These are phyloP conservation scores for Purshia tridentata DNA, from an alignment of 306 rosid genomes.

Conservation along the genomic window DNA sequence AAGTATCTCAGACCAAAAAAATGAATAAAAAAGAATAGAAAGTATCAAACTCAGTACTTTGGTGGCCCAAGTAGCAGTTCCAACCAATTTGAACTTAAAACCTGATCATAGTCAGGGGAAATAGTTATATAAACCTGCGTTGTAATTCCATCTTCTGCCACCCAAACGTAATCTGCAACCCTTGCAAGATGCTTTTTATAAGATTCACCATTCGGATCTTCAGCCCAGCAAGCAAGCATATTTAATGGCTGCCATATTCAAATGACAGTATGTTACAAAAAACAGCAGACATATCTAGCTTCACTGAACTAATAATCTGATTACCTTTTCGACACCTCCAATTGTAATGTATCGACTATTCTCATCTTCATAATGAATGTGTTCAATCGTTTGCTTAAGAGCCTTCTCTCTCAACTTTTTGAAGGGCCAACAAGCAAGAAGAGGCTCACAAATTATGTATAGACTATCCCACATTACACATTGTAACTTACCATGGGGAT, in stretches of 20 bases:
- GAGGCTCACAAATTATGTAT: constrained; percentile 26
- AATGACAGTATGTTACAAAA: too few relatives aligned
- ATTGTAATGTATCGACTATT: constrained; percentile 30
- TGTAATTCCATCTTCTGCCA: constrained; percentile 44
- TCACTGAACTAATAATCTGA: background rate
- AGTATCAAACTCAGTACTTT: background rate
- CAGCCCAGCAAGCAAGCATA: constrained; percentile 35
- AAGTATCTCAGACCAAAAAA: too few relatives aligned
- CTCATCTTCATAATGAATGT: constrained; percentile 38
- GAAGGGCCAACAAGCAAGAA: constrained; percentile 28
- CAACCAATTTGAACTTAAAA: background rate
- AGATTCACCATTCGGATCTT: constrained; percentile 32
- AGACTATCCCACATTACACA: constrained; percentile 31
- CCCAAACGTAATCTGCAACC: constrained; percentile 24
- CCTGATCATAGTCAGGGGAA: background rate
- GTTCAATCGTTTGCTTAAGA: background rate
- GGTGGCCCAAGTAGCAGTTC: background rate
- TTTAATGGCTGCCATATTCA: constrained; percentile 9
- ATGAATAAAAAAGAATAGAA: background rate
- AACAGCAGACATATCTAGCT: background rate
- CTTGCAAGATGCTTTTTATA: constrained; percentile 38
- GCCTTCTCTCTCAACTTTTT: constrained; percentile 29
- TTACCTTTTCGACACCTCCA: constrained; percentile 40
- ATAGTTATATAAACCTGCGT: constrained; percentile 21
- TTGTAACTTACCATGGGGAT: constrained; percentile 23